Conservation (phyloP, 768 basidiomycete genomes). For the Phallus indusiatus region DNA sequence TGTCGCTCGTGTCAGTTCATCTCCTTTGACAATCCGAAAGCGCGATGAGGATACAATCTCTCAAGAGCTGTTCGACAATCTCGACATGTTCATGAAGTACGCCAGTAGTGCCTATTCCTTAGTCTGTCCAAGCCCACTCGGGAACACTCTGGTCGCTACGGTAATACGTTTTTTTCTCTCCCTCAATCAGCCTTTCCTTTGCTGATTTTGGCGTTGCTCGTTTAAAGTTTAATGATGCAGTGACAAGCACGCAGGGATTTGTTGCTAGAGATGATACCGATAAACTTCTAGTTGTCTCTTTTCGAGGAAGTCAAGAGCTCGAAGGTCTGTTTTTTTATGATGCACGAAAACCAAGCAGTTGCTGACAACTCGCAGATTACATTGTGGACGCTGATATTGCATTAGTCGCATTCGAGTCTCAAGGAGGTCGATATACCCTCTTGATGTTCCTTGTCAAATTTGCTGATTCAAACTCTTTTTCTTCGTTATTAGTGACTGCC, state of each 20-base stretch:
- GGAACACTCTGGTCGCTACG: conserved; percentile 32
- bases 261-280: conserved; percentile 34
- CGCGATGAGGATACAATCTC: neutral
- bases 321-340: neutral
- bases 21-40: neutral
- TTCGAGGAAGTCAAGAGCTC: conserved; percentile 29
- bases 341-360: no score
- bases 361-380: neutral
- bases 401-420: conserved; percentile 21
- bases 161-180: conserved; percentile 20
- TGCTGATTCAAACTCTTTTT: conserved; percentile 1
- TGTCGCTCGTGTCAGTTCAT: neutral
- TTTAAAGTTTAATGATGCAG: conserved; percentile 26
- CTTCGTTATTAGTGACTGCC: conserved; percentile 17
- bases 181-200: no score
- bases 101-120: conserved; percentile 40
- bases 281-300: conserved; percentile 32
- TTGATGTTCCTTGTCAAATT: neutral
- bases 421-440: conserved; percentile 10
- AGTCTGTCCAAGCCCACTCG: conserved; percentile 39
- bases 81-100: conserved; percentile 39
- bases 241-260: conserved; percentile 35
- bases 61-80: conserved; percentile 24
- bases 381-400: conserved; percentile 22
- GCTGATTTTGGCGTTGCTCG: neutral